Percentiles rank a stretch among this genome's conserved stretches.
These are phyloP conservation scores for Tuber aestivum DNA, from an alignment of 495 filamentous ascomycete species.

Conservation along the genomic window DNA sequence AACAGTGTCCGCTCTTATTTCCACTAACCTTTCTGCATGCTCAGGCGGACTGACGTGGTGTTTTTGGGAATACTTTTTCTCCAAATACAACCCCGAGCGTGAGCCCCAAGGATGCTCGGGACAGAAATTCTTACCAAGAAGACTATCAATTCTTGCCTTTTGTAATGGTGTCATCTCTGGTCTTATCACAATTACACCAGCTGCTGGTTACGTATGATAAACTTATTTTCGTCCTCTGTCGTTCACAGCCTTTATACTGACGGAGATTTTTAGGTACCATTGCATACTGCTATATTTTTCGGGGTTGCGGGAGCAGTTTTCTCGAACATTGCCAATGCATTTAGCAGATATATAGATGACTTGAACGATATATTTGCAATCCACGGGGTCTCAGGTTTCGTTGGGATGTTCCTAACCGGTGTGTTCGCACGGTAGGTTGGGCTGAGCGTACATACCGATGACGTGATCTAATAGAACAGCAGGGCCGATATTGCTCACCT, in stretches of 20 bases:
- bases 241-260: not conserved
- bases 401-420: not conserved
- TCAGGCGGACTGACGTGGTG: not conserved
- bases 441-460: not conserved
- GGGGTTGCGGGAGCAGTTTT: not conserved
- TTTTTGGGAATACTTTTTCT: not conserved
- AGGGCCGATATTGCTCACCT: not conserved
- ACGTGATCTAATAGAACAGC: not conserved
- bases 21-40: not conserved
- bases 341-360: not conserved
- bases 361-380: not conserved
- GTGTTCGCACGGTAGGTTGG: not conserved
- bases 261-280: not conserved
- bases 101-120: not conserved
- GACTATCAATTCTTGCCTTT: not conserved
- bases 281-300: not conserved
- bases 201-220: not conserved
- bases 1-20: not conserved
- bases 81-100: not conserved
- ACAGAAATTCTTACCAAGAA: not conserved
- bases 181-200: not conserved
- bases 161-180: not conserved
- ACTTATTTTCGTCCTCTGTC: not conserved
- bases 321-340: not conserved
- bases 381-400: not conserved